These are phyloP conservation scores for Prunus armeniaca DNA, from an alignment of 306 rosid genomes.

Conservation along the genomic window DNA sequence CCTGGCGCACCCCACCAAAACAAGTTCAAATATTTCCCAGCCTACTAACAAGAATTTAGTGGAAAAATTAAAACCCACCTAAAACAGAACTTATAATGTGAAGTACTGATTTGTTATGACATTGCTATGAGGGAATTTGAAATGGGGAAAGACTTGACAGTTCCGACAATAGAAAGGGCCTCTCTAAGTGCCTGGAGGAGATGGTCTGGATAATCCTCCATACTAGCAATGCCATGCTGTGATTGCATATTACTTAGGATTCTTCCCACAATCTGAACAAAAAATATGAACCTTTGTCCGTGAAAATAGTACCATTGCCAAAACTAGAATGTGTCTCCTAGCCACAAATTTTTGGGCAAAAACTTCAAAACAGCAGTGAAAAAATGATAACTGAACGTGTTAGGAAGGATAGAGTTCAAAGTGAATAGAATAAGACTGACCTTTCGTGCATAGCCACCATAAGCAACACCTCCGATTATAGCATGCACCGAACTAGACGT, in stretches of 20 bases:
- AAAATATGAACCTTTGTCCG: not conserved
- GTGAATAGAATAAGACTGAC: slow-evolving; percentile 29
- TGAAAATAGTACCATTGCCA: not conserved
- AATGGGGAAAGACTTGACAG: slow-evolving; percentile 42
- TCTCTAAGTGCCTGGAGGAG: slow-evolving; percentile 71
- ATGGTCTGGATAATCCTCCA: slow-evolving; percentile 65
- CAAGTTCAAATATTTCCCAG: not conserved
- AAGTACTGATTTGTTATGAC: no score
- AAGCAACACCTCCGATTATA: slow-evolving; percentile 70
- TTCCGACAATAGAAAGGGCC: slow-evolving; percentile 76
- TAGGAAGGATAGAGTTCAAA: not conserved
- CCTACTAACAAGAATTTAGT: no score
- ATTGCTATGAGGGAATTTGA: not conserved
- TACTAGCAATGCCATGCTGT: slow-evolving; percentile 36
- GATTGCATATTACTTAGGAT: slow-evolving; percentile 65
- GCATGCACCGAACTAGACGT: slow-evolving; percentile 35
- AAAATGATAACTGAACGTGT: not conserved
- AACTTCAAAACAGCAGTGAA: not conserved
- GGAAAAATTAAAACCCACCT: no score
- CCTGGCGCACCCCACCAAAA: slow-evolving; percentile 8
- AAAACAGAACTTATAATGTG: fast-evolving
- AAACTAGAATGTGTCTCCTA: not conserved
- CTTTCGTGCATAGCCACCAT: slow-evolving; percentile 95
- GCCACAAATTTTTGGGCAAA: not conserved
- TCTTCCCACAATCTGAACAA: slow-evolving; percentile 75